Evolutionary conservation across 2,329 filamentous ascomycete species (phyloP).

Genomic region (Trichoderma oligosporum): DNA sequence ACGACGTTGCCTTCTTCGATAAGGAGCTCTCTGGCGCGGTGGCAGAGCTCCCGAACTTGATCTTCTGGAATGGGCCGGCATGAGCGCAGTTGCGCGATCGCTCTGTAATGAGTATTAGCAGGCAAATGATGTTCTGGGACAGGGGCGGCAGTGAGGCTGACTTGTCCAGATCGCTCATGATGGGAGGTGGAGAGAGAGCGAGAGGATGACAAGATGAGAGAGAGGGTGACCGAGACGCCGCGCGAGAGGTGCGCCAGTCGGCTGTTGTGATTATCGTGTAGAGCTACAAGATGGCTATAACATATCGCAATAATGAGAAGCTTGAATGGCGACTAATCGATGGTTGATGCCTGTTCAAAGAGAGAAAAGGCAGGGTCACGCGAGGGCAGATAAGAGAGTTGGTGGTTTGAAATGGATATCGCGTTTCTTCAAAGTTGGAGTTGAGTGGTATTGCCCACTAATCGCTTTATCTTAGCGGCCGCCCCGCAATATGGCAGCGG

Average conservation of each 20-base stretch:
- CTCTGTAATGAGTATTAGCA: conserved; percentile 49
- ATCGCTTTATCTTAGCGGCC: too few relatives aligned
- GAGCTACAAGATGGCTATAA: conserved; percentile 23
- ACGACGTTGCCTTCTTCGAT: conserved; percentile 98
- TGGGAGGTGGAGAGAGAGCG: conserved; percentile 9
- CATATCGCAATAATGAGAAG: conserved; percentile 24
- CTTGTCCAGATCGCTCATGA: conserved; percentile 94
- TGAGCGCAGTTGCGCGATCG: conserved; percentile 90
- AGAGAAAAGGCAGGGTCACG: conserved; percentile 7
- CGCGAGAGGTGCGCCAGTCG: conserved; percentile 26
- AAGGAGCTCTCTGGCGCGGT: conserved; percentile 91
- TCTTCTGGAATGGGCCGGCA: conserved; percentile 94
- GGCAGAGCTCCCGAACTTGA: conserved; percentile 93
- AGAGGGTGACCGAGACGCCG: conserved; percentile 15
- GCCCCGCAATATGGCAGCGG: not conserved
- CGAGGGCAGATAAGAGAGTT: not conserved
- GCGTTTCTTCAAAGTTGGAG: not conserved
- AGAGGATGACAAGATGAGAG: too few relatives aligned
- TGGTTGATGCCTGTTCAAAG: not conserved
- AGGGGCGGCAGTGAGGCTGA: conserved; percentile 40
- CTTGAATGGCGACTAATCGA: not conserved
- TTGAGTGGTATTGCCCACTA: conserved; percentile 4
- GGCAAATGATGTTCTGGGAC: conserved; percentile 18
- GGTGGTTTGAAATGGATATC: too few relatives aligned
- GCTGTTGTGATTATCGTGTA: conserved; percentile 19